A percentile compares a stretch with the other conserved stretches of the same genome.
Conservation (phyloP, 371 early-diverging fungal genomes). For the Sanchytrium tribonematis region DNA sequence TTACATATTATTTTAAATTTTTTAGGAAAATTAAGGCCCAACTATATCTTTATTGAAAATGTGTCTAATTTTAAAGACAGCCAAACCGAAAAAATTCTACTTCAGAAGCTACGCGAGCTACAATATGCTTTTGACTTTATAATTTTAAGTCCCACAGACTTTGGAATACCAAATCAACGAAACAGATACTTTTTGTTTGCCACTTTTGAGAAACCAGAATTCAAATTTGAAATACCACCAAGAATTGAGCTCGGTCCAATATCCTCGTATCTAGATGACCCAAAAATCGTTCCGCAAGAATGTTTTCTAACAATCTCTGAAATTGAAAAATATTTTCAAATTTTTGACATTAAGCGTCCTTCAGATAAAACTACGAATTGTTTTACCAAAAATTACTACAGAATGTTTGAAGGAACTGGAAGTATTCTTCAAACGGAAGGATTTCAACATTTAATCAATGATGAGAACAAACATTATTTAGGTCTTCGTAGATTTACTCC, state of each 20-base stretch:
- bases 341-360: conserved; percentile 1
- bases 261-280: neutral
- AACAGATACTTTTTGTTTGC: conserved; percentile 5
- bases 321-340: neutral
- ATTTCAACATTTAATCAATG: neutral
- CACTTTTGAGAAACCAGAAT: conserved; percentile 4
- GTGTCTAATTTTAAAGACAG: conserved; percentile 20
- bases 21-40: conserved; percentile 6
- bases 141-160: neutral
- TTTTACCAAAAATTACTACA: conserved; percentile 27
- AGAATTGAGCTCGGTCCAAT: neutral
- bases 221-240: conserved; percentile 6
- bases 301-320: neutral
- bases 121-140: neutral
- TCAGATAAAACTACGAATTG: neutral
- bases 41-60: conserved; percentile 20
- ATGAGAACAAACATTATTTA: conserved; percentile 6
- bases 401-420: neutral
- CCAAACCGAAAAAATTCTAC: neutral
- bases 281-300: neutral
- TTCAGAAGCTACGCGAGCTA: neutral
- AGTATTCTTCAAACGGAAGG: neutral
- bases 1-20: neutral
- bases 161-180: conserved; percentile 4
- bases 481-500: conserved; percentile 46